Evolutionary conservation across 2,329 filamentous ascomycete species (phyloP).

Genomic region (Botrytis fabae): DNA sequence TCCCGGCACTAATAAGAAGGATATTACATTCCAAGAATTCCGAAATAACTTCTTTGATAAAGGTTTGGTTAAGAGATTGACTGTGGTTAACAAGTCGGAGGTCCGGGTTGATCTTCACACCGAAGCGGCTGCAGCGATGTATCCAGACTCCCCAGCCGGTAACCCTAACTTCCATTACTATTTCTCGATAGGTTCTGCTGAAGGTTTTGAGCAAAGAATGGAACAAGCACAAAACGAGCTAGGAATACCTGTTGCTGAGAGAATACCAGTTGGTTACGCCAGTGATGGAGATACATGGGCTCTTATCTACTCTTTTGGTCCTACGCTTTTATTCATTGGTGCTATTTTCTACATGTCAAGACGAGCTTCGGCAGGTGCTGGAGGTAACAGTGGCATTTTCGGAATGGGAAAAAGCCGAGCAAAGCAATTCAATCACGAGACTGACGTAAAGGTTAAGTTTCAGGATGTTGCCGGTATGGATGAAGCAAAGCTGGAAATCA

Average conservation of each 20-base stretch:
- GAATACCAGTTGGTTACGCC: conserved; percentile 88
- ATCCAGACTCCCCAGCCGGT: conserved; percentile 71
- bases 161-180: conserved; percentile 78
- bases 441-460: conserved; percentile 95
- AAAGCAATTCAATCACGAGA: conserved; percentile 97
- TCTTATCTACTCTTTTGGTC: conserved; percentile 41
- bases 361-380: conserved; percentile 68
- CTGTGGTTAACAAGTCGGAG: conserved; percentile 72
- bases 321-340: conserved; percentile 82
- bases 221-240: conserved; percentile 88
- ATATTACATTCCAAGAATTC: conserved; percentile 99
- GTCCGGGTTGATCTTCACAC: conserved; percentile 81
- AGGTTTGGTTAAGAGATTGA: conserved; percentile 90
- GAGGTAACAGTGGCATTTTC: conserved; percentile 77
- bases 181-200: conserved; percentile 93
- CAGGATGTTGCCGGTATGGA: conserved; percentile 96
- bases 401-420: conserved; percentile 94
- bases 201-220: conserved; percentile 85
- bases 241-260: conserved; percentile 79
- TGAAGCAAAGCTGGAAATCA: conserved; percentile 96
- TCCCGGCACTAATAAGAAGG: conserved; percentile 64
- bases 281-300: conserved; percentile 75
- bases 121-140: conserved; percentile 68
- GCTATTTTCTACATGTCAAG: conserved; percentile 77
- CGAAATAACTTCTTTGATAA: conserved; percentile 91